A percentile compares a stretch with the other conserved stretches of the same genome.
These are phyloP conservation scores for Leishmania gerbilli DNA, from an alignment of 208 protist species.

Conservation along the genomic window DNA sequence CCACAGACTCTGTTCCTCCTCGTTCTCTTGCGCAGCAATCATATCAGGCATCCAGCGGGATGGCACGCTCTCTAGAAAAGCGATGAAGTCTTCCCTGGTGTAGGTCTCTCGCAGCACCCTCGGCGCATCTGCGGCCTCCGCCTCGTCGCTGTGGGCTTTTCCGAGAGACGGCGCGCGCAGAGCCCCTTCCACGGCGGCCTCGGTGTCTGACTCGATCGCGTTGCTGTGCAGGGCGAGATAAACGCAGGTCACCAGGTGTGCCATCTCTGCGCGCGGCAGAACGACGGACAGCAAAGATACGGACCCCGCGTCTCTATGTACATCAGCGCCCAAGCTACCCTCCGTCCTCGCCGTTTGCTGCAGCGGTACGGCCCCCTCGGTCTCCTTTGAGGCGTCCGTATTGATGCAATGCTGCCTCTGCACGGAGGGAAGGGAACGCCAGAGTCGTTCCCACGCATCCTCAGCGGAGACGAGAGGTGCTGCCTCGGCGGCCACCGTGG, in stretches of 20 bases:
- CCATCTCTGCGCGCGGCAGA: constrained; percentile 57
- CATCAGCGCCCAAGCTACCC: constrained; percentile 4
- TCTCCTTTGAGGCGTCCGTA: background rate
- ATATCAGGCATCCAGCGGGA: constrained; percentile 51
- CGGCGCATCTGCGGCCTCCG: background rate
- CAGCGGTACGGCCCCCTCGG: background rate
- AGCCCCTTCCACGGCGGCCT: constrained; percentile 31
- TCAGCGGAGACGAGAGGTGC: constrained; percentile 28
- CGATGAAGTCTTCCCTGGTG: constrained; percentile 38
- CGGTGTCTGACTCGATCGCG: constrained; percentile 45
- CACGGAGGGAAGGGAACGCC: constrained; percentile 61
- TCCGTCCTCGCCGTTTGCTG: background rate
- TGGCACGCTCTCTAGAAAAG: constrained; percentile 51
- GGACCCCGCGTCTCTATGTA: constrained; percentile 18
- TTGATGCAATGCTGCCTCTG: constrained; percentile 1
- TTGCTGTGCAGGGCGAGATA: constrained; percentile 73
- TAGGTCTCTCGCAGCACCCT: constrained; percentile 27
- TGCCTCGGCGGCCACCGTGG: background rate
- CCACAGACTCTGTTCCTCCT: constrained; percentile 13
- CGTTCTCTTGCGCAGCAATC: constrained; percentile 18
- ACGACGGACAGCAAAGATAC: constrained; percentile 14
- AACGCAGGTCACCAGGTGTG: constrained; percentile 56
- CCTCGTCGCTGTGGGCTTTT: background rate
- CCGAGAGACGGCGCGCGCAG: constrained; percentile 20
- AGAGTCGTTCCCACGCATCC: constrained; percentile 63